Base-by-base conservation (phyloP, 176 grass and related monocot species). In the Pontederia crassipes region DNA sequence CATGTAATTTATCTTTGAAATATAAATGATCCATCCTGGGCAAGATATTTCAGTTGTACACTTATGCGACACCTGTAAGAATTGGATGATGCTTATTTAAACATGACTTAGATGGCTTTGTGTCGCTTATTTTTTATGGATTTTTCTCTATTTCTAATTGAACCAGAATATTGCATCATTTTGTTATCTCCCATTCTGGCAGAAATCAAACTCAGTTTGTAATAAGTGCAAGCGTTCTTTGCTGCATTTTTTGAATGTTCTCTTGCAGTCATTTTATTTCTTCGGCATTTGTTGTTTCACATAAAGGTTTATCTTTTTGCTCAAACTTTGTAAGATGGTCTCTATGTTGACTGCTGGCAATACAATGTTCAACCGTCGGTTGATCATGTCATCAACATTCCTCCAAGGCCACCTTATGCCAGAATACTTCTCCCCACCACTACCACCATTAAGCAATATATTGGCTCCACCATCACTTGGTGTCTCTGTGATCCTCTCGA, bases 341-440 rank as follows among this genome's bases (percentile, higher is more conserved):
- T 11, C 11, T 56, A 73, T 73, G 71, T 16, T 18, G 59, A 64
- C 20, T 12, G 55, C 46, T 73, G 71, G 71, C 71, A 73, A 54
- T 49, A 64, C 8, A 73, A 64, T 73, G n/a, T 29, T 54, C 32
- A 11, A 4, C 46, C 50, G 8, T 29, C 49, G 26, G 50, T 49
- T 13, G 70, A 55, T 63, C 70, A 73, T 55, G 15, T 64, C 27
- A 35, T 73, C 59, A 73, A 73, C 63, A 9, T 73, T 9, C 32
- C 59, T 55, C 32, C 59, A 46, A 20, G 49, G 28, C 70, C 49
- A 32, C 49, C 70, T 11, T 24, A 14, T 28, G 10, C 50, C 27
- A 45, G 47, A 28, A 27, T 53, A 56, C 20, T 56, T 56, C 20
- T 10, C 54, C 12, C 49, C 16, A 2, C 50, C 49, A 16, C 60